phyloP scores from a whole-genome alignment of 106 monocot genomes.

The Acorus calamus region DNA sequence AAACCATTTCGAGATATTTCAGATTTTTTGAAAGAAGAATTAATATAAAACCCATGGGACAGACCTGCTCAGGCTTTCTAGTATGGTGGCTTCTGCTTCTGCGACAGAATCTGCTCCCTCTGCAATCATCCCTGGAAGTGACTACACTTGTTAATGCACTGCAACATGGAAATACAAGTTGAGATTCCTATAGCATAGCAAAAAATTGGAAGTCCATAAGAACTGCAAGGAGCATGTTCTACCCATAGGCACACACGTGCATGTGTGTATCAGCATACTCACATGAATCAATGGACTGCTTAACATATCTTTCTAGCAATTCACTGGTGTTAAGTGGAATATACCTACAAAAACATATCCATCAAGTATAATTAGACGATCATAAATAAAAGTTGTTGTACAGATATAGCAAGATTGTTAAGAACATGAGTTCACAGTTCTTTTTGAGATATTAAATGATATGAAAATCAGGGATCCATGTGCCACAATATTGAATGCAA shows the following conservation, averaged over 20 bases:
- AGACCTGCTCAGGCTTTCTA: conserved; percentile 84
- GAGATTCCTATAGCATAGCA: background rate
- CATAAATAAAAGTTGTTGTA: too few relatives aligned
- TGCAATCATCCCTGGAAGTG: conserved; percentile 62
- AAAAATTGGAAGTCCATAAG: too few relatives aligned
- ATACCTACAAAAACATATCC: conserved; percentile 44
- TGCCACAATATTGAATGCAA: too few relatives aligned
- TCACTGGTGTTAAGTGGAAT: conserved; percentile 68
- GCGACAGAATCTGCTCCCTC: conserved; percentile 73
- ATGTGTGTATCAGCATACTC: conserved; percentile 2
- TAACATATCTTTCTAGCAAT: conserved; percentile 59
- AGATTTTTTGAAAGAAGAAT: background rate
- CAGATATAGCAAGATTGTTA: background rate
- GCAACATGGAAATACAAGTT: conserved; percentile 17
- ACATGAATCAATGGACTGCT: conserved; percentile 73
- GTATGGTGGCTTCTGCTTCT: conserved; percentile 55
- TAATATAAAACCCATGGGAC: background rate
- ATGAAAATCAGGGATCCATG: too few relatives aligned
- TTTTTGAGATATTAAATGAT: too few relatives aligned
- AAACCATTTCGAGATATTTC: background rate
- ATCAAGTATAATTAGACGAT: background rate
- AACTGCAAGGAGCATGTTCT: too few relatives aligned
- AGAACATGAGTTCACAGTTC: too few relatives aligned
- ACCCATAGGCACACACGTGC: too few relatives aligned
- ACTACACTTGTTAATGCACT: conserved; percentile 37